Evolutionary conservation across 1,284 basidiomycete species (phyloP), one percentile per base, ranked within the genome.

Genomic region (Ceratorhiza oryzae-sativae): DNA sequence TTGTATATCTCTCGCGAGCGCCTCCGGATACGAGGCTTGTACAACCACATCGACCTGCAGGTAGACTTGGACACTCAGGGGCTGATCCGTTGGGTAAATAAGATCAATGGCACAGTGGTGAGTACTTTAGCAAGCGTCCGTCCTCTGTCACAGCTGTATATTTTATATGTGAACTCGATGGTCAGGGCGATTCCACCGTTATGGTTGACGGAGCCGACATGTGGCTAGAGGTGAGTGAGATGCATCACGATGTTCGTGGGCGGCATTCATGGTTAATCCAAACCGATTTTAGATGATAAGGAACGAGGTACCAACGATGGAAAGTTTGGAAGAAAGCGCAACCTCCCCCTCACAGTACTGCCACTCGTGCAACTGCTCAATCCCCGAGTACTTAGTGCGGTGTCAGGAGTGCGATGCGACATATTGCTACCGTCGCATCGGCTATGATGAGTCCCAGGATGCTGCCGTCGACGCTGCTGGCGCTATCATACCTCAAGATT

Each of bases 201-300:
- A 36, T 55, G 30, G 12, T 27, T 20, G 42, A 56, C 30, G 65
- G 34, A 3, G 6, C 10, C 0, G 65, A 70, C 41, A 34, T 70
- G 10, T 70, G 65, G 65, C 55, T 70, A 18, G 65, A 70, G 5
- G 65, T 70, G 27, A 56, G 65, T 32, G 1, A 1, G 6, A 1
- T 4, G 36, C 36, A 13, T 13, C 8, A 13, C 13, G 8, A 13
- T 39, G 13, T 6, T 13, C 13, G 36, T 13, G 36, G 36, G 6
- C 36, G n/a, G 36, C 13, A 6, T 39, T 13, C 36, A 39, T n/a
- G n/a, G n/a, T n/a, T 13, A 39, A 6, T 6, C 36, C 13, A 13
- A 39, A 30, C 13, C 27, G 36, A 6, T 3, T 49, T 9, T 2
- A 67, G 63, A 12, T 67, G 2, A 1, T 56, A 12, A 42, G 41